Evolutionary conservation across 257 asterid species (phyloP), one percentile per base, ranked within the genome.

Genomic region (Solanum virginianum): DNA sequence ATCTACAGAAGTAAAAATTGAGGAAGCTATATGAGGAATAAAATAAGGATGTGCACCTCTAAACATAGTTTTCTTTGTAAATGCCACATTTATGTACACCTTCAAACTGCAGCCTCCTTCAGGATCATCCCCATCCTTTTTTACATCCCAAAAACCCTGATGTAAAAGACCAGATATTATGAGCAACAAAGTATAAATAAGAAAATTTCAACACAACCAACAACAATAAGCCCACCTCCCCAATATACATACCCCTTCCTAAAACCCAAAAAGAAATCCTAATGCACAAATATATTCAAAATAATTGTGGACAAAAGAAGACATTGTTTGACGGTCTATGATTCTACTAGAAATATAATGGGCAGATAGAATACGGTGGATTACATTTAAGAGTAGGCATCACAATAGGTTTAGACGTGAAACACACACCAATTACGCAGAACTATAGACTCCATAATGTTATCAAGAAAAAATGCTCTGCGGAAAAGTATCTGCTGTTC

Each of bases 41-140:
- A 75, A 77, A 66, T 11, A 51, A 16, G 43, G 62, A 77, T 77
- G 22, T 17, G 85, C 89, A 97, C 99, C 99, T 95, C 89, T 97
- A 90, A 92, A 95, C 94, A 97, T 94, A 80, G 99, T 97, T 91
- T 87, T 93, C 95, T 92, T 97, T 86, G 98, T 92, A 88, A 97
- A 97, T 66, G 94, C 92, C 80, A 97, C 96, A 82, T 92, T 89
- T 87, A 88, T 85, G 86, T 94, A 97, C 80, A 94, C 93, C 90
- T 92, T 93, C 91, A 97, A 84, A 80, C 83, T 77, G 90, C 98
- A 97, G 83, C 96, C 92, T 81, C 84, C 89, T 36, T 80, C 86
- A 49, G 92, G 90, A 85, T 82, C 93, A 89, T 85, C 86, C 74
- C 81, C 92, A 81, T 87, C 93, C 87, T 87, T 88, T 87, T 90